Percentiles rank a stretch among this genome's conserved stretches.
phyloP scores from a whole-genome alignment of 306 rosid species.

The Astragalus glycyphyllos region DNA sequence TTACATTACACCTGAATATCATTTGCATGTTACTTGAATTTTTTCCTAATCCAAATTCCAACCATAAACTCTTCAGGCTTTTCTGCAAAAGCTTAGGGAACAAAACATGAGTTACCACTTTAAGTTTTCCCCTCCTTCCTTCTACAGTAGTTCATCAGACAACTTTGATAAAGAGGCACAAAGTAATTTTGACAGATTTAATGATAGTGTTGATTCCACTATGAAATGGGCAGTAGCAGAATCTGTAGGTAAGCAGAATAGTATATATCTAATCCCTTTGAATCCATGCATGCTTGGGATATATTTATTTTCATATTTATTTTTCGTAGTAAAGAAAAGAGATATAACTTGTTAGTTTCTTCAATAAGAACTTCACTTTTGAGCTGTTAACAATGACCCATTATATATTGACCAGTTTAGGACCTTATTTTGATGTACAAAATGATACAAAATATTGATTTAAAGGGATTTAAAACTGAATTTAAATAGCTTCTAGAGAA shows the following conservation, averaged over 20 bases:
- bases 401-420: conserved; percentile 1
- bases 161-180: conserved; percentile 4
- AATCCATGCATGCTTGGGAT: background rate
- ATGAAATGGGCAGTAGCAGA: conserved; percentile 47
- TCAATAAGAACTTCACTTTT: background rate
- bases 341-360: conserved; percentile 1
- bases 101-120: conserved; percentile 28
- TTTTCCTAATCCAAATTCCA: conserved; percentile 20
- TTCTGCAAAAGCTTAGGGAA: conserved; percentile 10
- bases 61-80: conserved; percentile 6
- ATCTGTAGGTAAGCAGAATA: conserved; percentile 36
- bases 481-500: background rate
- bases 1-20: background rate
- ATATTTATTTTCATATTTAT: background rate
- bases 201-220: conserved; percentile 18
- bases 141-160: conserved; percentile 8
- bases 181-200: conserved; percentile 20
- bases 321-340: background rate
- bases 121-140: conserved; percentile 29
- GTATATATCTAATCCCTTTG: background rate
- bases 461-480: background rate
- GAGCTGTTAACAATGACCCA: no score
- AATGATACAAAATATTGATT: background rate
- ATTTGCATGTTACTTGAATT: conserved; percentile 2
- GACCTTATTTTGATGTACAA: background rate